Base-by-base conservation (phyloP, 495 filamentous ascomycete species). In the Bacidia rubella region DNA sequence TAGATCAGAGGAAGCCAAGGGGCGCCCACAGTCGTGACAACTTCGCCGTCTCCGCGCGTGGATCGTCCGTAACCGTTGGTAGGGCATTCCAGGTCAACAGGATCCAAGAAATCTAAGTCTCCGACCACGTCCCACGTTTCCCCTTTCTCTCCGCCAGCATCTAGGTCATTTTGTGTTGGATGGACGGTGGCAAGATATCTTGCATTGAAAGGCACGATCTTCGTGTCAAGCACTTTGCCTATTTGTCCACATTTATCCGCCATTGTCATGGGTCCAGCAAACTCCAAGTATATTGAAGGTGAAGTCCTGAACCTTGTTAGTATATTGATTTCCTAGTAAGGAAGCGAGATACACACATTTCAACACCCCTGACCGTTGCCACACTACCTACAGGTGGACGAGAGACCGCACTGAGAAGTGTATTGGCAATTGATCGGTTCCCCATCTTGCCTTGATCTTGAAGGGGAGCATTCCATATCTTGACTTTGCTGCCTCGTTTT, bases 231-330 rank as follows among this genome's bases (percentile, higher is more conserved):
- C 15, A 35, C 17, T 38, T 29, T 26, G 41, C 52, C 52, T 22
- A 58, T 5, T n/a, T 25, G 47, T 4, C 1, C 47, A 42, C 52
- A 55, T 27, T 29, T 3, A 38, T 55, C 52, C 17, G 0, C 0
- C 5, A 47, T 47, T 11, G 53, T 39, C 1, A 38, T 22, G 11
- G n/a, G 42, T 1, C 56, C 52, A 2, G 49, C 12, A 9, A 55
- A 17, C 22, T 54, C 32, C 5, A 58, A 47, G 19, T 58, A 58
- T 23, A 58, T 0, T 11, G 56, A 58, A 19, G 56, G 52, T 3
- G 52, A 58, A 12, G 56, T 58, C 26, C 56, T 58, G 20, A 1
- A 19, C 0, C 10, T 26, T 4, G 4, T 51, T 4, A 58, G 29
- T 35, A 21, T 1, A 3, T 32, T 21, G 17, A 2, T 11, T 38